Conservation (phyloP, 169 alveolate genomes). For the Cryptosporidium canis region DNA sequence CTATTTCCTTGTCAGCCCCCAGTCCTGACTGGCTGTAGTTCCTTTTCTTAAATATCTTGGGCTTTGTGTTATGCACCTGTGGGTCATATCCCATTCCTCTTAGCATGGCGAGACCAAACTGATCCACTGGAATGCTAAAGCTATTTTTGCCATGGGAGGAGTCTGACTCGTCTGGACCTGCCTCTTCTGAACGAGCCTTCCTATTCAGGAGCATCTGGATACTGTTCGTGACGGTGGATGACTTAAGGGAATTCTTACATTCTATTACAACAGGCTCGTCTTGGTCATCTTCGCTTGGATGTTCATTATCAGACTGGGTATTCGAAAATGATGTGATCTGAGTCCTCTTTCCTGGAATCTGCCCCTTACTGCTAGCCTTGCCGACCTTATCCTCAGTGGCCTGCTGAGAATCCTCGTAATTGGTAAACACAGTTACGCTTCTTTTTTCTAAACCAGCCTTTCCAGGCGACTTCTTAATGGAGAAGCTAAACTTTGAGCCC, state of each 20-base stretch:
- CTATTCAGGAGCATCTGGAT: background rate
- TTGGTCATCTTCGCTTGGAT: background rate
- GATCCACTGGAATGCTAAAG: constrained; percentile 27
- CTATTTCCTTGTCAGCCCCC: constrained; percentile 24
- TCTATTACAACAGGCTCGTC: constrained; percentile 25
- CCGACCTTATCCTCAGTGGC: background rate
- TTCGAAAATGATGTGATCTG: constrained; percentile 41
- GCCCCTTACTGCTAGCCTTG: background rate
- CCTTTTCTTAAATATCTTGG: constrained; percentile 44
- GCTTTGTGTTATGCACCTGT: constrained; percentile 33
- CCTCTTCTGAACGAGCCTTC: background rate
- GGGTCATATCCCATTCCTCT: constrained; percentile 66
- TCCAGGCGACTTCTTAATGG: background rate
- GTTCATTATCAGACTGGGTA: background rate
- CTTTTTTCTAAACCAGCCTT: background rate
- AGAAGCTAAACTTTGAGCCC: background rate
- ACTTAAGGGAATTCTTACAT: constrained; percentile 11
- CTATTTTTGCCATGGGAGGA: background rate
- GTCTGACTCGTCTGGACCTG: background rate
- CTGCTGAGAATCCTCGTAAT: background rate
- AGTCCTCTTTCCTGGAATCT: constrained; percentile 7
- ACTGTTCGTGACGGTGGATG: background rate
- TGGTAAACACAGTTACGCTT: background rate
- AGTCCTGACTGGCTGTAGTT: constrained; percentile 45
- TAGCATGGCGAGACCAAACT: constrained; percentile 61